Evolutionary conservation across 331 rosid species (phyloP).

Genomic region (Prunus yedoensis): DNA sequence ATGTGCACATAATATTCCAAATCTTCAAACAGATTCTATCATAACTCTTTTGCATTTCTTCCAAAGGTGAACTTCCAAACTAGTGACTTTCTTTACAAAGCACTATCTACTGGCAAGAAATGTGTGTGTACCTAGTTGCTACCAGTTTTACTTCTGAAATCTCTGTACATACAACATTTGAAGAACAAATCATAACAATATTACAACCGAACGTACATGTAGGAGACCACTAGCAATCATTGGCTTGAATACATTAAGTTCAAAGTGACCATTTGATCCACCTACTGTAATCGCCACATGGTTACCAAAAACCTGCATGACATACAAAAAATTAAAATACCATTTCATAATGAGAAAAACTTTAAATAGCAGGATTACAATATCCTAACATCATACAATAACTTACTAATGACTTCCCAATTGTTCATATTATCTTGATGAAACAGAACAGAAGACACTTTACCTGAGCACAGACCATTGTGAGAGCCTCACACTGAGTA

Average conservation of each 20-base stretch:
- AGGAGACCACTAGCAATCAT: constrained; percentile 82
- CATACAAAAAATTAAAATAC: neutral
- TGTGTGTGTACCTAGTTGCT: neutral
- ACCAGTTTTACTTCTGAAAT: constrained; percentile 1
- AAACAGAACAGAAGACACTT: constrained; percentile 8
- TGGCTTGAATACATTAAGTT: constrained; percentile 95
- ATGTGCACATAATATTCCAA: neutral
- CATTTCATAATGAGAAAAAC: neutral
- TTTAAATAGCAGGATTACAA: neutral
- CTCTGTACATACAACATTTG: neutral
- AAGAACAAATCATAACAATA: constrained; percentile 10
- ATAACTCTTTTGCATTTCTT: neutral
- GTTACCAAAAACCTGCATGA: constrained; percentile 91
- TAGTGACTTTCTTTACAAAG: neutral
- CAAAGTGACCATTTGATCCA: constrained; percentile 97
- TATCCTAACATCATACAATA: constrained; percentile 10
- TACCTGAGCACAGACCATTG: constrained; percentile 99
- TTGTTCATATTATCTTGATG: constrained; percentile 9
- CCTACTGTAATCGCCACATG: constrained; percentile 91
- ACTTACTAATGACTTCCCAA: constrained; percentile 14
- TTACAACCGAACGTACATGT: constrained; percentile 54
- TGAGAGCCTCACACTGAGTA: constrained; percentile 98
- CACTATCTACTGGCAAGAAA: neutral
- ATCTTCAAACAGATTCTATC: neutral
- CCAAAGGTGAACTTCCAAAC: neutral